phyloP scores from a whole-genome alignment of 106 monocot species.

The Amphibolis antarctica region DNA sequence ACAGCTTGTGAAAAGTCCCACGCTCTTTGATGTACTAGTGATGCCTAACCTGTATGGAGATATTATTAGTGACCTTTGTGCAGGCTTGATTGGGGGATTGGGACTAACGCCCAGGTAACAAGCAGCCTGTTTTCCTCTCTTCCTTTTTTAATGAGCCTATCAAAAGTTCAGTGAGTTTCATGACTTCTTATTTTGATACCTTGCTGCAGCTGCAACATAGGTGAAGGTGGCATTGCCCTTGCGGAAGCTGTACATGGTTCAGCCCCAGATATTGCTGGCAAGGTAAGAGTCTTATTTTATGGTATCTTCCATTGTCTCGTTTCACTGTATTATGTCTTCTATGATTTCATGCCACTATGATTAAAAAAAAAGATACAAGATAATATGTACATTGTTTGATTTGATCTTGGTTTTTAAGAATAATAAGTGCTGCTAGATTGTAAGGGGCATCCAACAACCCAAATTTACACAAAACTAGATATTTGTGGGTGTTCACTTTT shows the following conservation, averaged over 20 bases:
- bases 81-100: slow-evolving; percentile 92
- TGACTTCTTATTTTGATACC: neutral
- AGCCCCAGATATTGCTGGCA: slow-evolving; percentile 94
- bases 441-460: no score
- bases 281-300: slow-evolving; percentile 26
- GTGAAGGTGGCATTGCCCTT: slow-evolving; percentile 84
- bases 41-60: slow-evolving; percentile 99
- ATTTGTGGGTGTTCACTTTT: no score
- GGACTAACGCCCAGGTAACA: slow-evolving; percentile 84
- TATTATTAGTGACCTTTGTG: slow-evolving; percentile 97
- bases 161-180: neutral
- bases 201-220: slow-evolving; percentile 72
- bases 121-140: neutral
- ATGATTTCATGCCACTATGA: no score
- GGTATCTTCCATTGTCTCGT: no score
- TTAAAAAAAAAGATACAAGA: no score
- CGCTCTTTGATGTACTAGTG: slow-evolving; percentile 85
- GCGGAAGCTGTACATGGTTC: slow-evolving; percentile 98
- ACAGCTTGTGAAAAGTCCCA: slow-evolving; percentile 89
- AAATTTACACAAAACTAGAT: no score
- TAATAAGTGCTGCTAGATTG: no score
- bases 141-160: neutral
- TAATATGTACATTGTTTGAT: no score
- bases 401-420: no score
- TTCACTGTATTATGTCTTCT: no score